phyloP scores from a whole-genome alignment of 345 rosid genomes.

The Citrus sinensis region DVS_A1.0 CM039163.1:41339501-41340000 shows the following conservation, averaged over 20 bases:
- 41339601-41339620: slow-evolving; percentile 49
- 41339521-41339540: slow-evolving; percentile 62
- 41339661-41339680: slow-evolving; percentile 47
- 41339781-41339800: slow-evolving; percentile 76
- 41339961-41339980: too few relatives aligned
- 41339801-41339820: slow-evolving; percentile 34
- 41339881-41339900: too few relatives aligned
- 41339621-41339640: slow-evolving; percentile 72
- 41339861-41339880: too few relatives aligned
- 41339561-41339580: slow-evolving; percentile 51
- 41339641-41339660: slow-evolving; percentile 28
- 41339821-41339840: neutral
- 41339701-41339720: slow-evolving; percentile 61
- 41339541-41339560: slow-evolving; percentile 59
- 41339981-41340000: too few relatives aligned
- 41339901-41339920: neutral
- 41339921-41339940: neutral
- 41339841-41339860: too few relatives aligned
- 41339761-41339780: slow-evolving; percentile 57
- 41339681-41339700: slow-evolving; percentile 54
- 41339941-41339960: too few relatives aligned
- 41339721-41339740: slow-evolving; percentile 51
- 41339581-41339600: slow-evolving; percentile 39
- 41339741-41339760: slow-evolving; percentile 83
- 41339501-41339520: slow-evolving; percentile 60